These are phyloP conservation scores for Otatea glauca DNA, from an alignment of 176 grass and related monocot species.

Conservation along the genomic window DNA sequence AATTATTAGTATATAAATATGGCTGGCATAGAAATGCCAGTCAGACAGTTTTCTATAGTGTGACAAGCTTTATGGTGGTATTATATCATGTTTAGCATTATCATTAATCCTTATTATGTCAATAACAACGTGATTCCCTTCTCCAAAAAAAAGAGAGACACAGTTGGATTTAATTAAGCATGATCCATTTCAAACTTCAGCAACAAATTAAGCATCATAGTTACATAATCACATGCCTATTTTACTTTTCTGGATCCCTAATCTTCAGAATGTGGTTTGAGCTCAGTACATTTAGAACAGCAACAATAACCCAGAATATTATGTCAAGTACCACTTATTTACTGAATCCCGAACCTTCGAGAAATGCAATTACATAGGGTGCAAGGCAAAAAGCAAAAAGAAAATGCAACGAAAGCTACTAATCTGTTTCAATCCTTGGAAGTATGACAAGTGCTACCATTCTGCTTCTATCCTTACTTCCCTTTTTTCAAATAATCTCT, in stretches of 20 bases:
- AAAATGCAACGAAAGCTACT: background rate
- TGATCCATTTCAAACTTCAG: background rate
- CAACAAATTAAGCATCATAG: background rate
- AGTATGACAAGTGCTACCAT: background rate
- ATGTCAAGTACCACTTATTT: background rate
- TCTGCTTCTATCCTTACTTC: background rate
- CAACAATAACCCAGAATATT: background rate
- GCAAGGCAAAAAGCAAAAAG: background rate
- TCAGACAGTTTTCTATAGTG: background rate
- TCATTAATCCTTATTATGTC: background rate
- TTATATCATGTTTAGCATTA: background rate
- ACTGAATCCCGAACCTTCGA: background rate
- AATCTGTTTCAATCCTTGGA: background rate
- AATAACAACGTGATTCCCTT: background rate
- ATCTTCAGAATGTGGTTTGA: background rate
- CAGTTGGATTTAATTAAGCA: constrained; percentile 2
- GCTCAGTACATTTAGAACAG: background rate
- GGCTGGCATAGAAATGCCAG: background rate
- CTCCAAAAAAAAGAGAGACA: background rate
- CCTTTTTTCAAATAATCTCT: background rate
- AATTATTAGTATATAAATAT: background rate
- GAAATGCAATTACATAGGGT: background rate
- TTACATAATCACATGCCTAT: background rate
- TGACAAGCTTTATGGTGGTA: background rate
- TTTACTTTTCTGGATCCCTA: background rate